Evolutionary conservation across 2,329 filamentous ascomycete species (phyloP), one percentile per base, ranked within the genome.

Genomic region (Colletotrichum lini): DNA sequence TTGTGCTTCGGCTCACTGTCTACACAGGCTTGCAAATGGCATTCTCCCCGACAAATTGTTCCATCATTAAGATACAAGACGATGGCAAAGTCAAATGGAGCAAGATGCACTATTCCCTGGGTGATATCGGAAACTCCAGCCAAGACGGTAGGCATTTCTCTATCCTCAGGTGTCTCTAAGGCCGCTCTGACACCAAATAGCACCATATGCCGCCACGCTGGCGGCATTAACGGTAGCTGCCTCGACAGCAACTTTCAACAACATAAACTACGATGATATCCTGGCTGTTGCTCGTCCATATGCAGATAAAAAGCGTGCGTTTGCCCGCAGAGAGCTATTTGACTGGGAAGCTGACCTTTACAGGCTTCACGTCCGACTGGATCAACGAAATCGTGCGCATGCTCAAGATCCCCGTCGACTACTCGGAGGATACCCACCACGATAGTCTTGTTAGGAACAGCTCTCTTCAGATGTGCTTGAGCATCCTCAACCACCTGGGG

Each of bases 401-500:
- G 68, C 84, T 95, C 62, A 92, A 91, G 73, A 86, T 94, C 40
- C 90, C 91, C 60, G 89, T 95, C 58, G 96, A 98, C 81, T 97
- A 95, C 78, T 93, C 94, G 0, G 89, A 93, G 59, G 94, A 97
- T 72, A 84, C 89, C 2, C 88, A 90, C 54, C 89, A 93, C 75
- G 91, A 96, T 78, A 87, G 91, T 70, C 84, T 97, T 44, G 88
- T 96, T 73, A 87, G 91, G 71, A 95, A 96, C 76, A 85, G 87
- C 3, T 86, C 91, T 45, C 87, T 98, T 56, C 92, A 94, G 72
- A 87, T 93, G 67, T 94, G 91, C 67, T 85, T 98, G 15, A 93
- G 94, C 76, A 89, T 96, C 38, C 91, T 97, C 78, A 92, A 93
- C 68, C 91, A 94, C 63, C 84, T 98, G 12, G 94, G 93, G 4